Base-by-base conservation (phyloP, 169 alveolate genomes). In the Sarcocystis neurona region DNA sequence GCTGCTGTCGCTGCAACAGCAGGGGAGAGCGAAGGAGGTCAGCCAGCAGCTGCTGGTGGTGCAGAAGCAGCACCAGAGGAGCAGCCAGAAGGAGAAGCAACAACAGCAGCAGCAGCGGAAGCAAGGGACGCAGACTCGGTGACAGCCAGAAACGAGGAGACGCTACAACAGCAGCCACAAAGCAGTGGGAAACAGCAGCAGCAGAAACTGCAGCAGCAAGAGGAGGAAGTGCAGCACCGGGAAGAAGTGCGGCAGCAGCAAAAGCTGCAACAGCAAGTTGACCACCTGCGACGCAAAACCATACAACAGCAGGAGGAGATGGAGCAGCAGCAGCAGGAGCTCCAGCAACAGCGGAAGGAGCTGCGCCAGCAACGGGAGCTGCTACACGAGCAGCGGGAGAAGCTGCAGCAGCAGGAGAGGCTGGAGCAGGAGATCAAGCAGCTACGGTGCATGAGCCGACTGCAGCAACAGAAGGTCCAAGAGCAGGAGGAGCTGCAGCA, bases 1-100 rank as follows among this genome's bases (percentile, higher is more conserved):
- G 82, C 82, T 47, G 2, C 82, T 72, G 56, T 4, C 23, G 47
- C 56, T 72, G 2, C 82, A 72, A 0, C 34, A 27, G 32, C 56
- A 72, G n/a, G 27, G 27, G n/a, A n/a, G 34, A 1, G 82, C 56
- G 12, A 53, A 15, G 82, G 82, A 72, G 82, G 58, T 72, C 37
- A 27, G 18, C 56, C 39, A 43, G 58, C 47, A 53, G 10, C 46
- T 72, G 82, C 48, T 39, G 82, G 34, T 39, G 10, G 82, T 39
- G 30, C 82, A 72, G 82, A 37, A 37, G 82, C 20, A 72, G 82
- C 46, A 23, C 23, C 56, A 39, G 41, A 53, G 41, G 56, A 5
- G 58, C n/a, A n/a, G n/a, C 58, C 56, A 72, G 82, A 10, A 43
- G 30, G 82, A 72, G 56, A 72, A 72, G 75, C 46, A 5, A 43